Evolutionary conservation across 1,284 basidiomycete species (phyloP), one percentile per base, ranked within the genome.

Genomic region (Ustilago bromivora): DNA sequence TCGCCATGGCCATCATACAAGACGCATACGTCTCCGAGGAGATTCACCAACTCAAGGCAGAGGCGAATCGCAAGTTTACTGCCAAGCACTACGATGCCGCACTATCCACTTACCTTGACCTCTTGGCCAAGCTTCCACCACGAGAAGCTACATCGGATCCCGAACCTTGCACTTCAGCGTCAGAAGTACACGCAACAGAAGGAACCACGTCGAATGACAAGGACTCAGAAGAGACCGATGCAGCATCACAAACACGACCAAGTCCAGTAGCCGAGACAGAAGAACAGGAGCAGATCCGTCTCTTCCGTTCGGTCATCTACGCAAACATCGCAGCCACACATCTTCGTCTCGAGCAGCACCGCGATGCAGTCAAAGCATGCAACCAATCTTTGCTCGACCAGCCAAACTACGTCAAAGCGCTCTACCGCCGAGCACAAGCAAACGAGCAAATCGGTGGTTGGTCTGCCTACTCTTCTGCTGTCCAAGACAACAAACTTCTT

Each of bases 361-460:
- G 92, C 82, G 89, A 91, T 63, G 93, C 91, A 0, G 92, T 92
- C 17, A 89, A 91, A 69, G 91, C 92, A 4, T 95, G 92, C 82
- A 90, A 92, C 12, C 88, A 92, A 89, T 66, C 96, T 8, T 89
- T 99, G 13, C 86, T 89, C 23, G 93, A 98, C 82, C 92, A 96
- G 79, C 92, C 94, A 4, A 85, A 87, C 13, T 97, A 98, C 84
- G 85, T 92, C 75, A 98, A 98, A 87, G 95, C 92, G 0, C 88
- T 98, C 2, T 93, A 95, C 82, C 89, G 96, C 75, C 91, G 96
- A 17, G 95, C 95, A 2, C 85, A 90, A 28, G 93, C 93, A 1
- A 97, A 95, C 83, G 94, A 95, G 74, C 88, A 89, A 36, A 88
- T 98, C 28, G 89, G 89, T 59, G 90, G 92, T 6, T 98, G 95